Evolutionary conservation across 1,284 basidiomycete genomes (phyloP).

Genomic region (Heterobasidion annosum): DNA sequence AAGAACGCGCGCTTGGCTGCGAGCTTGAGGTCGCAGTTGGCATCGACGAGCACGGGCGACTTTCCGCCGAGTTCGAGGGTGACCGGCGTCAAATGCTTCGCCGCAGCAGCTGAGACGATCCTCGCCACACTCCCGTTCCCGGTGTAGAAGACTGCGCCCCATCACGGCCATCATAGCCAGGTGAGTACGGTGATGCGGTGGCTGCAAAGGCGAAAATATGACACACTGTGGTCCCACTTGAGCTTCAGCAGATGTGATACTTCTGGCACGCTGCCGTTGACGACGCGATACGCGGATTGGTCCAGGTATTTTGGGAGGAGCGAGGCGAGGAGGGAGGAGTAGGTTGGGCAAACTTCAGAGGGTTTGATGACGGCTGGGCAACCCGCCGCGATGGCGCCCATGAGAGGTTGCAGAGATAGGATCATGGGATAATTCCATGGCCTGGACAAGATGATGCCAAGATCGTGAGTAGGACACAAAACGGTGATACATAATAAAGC

Average conservation of each 20-base stretch:
- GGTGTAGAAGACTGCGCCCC: slow-evolving; percentile 30
- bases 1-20: slow-evolving; percentile 40
- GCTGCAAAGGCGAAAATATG: neutral
- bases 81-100: slow-evolving; percentile 53
- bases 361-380: slow-evolving; percentile 52
- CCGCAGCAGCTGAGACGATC: slow-evolving; percentile 54
- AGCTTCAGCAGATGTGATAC: slow-evolving; percentile 41
- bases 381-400: slow-evolving; percentile 56
- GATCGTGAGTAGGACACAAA: slow-evolving; percentile 3
- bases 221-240: slow-evolving; percentile 46
- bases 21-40: slow-evolving; percentile 27
- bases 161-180: neutral
- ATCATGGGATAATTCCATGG: slow-evolving; percentile 51
- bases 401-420: slow-evolving; percentile 39
- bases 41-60: slow-evolving; percentile 49
- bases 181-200: neutral
- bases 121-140: slow-evolving; percentile 47
- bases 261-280: slow-evolving; percentile 51
- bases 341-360: slow-evolving; percentile 47
- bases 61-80: slow-evolving; percentile 66
- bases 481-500: neutral
- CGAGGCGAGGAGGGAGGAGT: slow-evolving; percentile 41
- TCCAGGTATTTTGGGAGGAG: slow-evolving; percentile 62
- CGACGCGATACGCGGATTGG: slow-evolving; percentile 31
- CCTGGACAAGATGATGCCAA: slow-evolving; percentile 5